Percentiles rank a stretch among this genome's conserved stretches.
Conservation (phyloP, 192 early-diverging fungal species). For the Spinellus fusiger region DNA sequence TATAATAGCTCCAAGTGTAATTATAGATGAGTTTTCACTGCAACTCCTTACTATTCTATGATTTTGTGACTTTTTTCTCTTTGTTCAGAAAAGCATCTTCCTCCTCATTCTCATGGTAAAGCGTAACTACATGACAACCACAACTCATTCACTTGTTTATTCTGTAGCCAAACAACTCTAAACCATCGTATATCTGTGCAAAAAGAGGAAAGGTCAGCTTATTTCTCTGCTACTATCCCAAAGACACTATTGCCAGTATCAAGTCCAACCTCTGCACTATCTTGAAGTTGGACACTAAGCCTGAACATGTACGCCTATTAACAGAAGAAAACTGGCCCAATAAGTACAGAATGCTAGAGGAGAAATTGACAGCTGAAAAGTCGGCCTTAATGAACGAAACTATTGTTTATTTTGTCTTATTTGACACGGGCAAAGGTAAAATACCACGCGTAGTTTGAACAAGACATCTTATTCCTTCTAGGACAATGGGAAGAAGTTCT, state of each 20-base stretch:
- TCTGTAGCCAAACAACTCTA: not conserved
- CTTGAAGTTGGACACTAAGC: not conserved
- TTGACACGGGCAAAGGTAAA: slow-evolving; percentile 1
- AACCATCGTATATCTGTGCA: slow-evolving; percentile 4
- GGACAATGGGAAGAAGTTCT: slow-evolving; percentile 11
- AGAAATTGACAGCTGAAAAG: not conserved
- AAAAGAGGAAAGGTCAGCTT: slow-evolving; percentile 2
- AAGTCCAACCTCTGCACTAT: slow-evolving; percentile 7
- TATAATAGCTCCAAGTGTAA: not conserved
- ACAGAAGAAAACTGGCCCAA: not conserved
- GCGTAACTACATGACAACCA: not conserved
- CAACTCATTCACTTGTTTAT: not conserved
- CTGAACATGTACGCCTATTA: slow-evolving; percentile 4
- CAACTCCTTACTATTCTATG: too few species aligned
- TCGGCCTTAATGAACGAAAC: not conserved
- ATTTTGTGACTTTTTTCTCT: too few species aligned
- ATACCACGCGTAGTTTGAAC: not conserved
- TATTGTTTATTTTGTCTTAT: slow-evolving; percentile 9
- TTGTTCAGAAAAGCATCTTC: not conserved
- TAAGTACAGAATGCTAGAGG: not conserved
- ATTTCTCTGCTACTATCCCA: slow-evolving; percentile 3
- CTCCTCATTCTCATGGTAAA: not conserved
- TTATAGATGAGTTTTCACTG: not conserved
- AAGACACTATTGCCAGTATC: not conserved
- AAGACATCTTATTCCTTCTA: not conserved